A percentile compares a stretch with the other conserved stretches of the same genome.
phyloP scores from a whole-genome alignment of 148 eudicot species.

The Cornus controversa region DNA sequence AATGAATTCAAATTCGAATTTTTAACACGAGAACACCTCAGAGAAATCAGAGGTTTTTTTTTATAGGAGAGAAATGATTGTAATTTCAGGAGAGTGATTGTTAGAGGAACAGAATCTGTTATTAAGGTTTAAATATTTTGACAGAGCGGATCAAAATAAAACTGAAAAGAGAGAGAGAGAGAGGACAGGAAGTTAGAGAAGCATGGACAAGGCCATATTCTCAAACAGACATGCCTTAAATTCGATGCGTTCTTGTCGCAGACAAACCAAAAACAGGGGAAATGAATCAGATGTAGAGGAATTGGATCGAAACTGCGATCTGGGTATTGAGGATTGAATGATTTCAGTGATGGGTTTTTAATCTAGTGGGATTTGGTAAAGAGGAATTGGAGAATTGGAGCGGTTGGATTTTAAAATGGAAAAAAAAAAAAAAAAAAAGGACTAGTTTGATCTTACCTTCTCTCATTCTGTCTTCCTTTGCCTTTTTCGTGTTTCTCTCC shows the following conservation, averaged over 20 bases:
- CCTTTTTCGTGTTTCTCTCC: constrained; percentile 7
- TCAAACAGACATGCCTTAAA: neutral
- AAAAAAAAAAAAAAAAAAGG: constrained; percentile 3
- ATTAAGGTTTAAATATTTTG: neutral
- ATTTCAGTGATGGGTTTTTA: constrained; percentile 22
- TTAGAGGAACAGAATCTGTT: neutral
- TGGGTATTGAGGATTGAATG: constrained; percentile 22
- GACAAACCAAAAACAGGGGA: neutral
- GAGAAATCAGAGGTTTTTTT: neutral
- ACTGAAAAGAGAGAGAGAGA: neutral
- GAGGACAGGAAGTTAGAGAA: neutral
- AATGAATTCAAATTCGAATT: neutral
- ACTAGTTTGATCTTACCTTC: neutral
- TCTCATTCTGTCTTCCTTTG: neutral
- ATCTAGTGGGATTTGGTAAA: constrained; percentile 10
- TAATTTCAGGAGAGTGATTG: neutral
- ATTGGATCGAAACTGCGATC: constrained; percentile 10
- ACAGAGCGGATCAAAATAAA: neutral
- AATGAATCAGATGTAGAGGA: neutral
- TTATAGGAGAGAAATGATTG: neutral
- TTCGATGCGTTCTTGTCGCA: neutral
- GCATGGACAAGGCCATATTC: neutral
- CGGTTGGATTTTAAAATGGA: constrained; percentile 26
- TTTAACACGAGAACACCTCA: neutral
- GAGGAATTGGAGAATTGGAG: constrained; percentile 22